Conservation (phyloP, 495 filamentous ascomycete genomes). For the Penicillium pancosmium region DNA sequence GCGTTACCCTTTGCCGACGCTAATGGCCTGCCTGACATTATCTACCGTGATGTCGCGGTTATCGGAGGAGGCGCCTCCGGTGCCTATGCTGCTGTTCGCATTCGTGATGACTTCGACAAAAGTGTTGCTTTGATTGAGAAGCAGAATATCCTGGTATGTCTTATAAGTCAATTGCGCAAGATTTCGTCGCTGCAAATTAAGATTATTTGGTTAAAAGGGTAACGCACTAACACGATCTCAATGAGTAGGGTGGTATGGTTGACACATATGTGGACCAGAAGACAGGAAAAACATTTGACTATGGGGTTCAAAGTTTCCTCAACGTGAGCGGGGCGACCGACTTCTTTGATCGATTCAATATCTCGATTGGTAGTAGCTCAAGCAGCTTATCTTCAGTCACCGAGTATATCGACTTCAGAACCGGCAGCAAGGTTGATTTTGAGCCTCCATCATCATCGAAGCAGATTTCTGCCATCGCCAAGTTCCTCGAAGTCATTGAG, state of each 20-base stretch:
- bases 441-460: constrained; percentile 22
- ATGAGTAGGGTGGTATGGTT: constrained; percentile 44
- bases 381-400: constrained; percentile 20
- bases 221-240: constrained; percentile 13
- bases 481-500: constrained; percentile 37
- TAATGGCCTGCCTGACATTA: background rate
- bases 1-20: constrained; percentile 10
- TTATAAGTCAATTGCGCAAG: background rate
- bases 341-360: constrained; percentile 48
- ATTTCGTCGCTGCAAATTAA: no score
- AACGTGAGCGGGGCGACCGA: constrained; percentile 33
- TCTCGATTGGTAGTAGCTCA: constrained; percentile 26
- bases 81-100: constrained; percentile 49
- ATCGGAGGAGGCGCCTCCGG: constrained; percentile 52
- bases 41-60: constrained; percentile 40
- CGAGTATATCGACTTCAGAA: constrained; percentile 44
- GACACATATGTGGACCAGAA: constrained; percentile 41
- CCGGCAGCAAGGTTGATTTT: constrained; percentile 31
- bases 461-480: constrained; percentile 34
- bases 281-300: constrained; percentile 37
- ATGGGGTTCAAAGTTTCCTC: constrained; percentile 45
- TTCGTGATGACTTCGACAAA: constrained; percentile 41
- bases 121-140: constrained; percentile 47
- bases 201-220: background rate
- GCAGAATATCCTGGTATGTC: constrained; percentile 38